A percentile compares a stretch with the other conserved stretches of the same genome.
Conservation (phyloP, 768 basidiomycete species). For the Rhodotorula paludigena region DNA sequence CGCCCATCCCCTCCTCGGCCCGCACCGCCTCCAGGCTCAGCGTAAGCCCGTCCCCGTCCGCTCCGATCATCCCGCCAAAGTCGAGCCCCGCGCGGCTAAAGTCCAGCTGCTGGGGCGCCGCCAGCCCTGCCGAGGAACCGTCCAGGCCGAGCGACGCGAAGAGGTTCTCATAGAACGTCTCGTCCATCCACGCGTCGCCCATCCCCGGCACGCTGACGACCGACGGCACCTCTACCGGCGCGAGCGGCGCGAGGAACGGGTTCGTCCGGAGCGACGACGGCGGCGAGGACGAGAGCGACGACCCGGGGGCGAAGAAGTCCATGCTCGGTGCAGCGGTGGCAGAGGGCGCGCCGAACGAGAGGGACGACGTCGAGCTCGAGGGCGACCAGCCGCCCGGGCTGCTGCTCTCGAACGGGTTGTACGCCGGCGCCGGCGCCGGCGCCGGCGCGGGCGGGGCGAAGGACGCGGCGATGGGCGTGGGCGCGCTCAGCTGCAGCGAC, state of each 20-base stretch:
- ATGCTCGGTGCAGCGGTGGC: not conserved
- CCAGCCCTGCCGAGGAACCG: not conserved
- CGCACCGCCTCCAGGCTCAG: not conserved
- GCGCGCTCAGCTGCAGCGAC: not conserved
- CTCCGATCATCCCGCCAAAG: constrained; percentile 5
- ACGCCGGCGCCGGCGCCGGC: too few relatives aligned
- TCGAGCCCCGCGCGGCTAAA: not conserved
- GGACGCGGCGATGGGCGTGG: not conserved
- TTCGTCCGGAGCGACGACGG: not conserved
- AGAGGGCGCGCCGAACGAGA: too few relatives aligned
- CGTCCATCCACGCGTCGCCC: constrained; percentile 23
- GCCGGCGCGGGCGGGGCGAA: not conserved
- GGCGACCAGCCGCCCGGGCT: too few relatives aligned
- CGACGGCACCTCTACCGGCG: too few relatives aligned
- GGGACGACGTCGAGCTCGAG: too few relatives aligned
- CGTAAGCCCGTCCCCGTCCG: not conserved
- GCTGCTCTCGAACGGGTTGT: too few relatives aligned
- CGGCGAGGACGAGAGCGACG: not conserved
- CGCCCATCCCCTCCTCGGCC: not conserved
- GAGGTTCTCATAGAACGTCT: constrained; percentile 18
- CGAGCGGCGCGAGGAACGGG: not conserved
- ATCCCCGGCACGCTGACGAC: not conserved
- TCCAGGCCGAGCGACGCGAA: constrained; percentile 24
- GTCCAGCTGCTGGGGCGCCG: too few relatives aligned
- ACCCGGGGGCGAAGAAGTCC: not conserved